These are phyloP conservation scores for Penicillium paradoxum DNA, from an alignment of 495 filamentous ascomycete genomes.

Conservation along the genomic window DNA sequence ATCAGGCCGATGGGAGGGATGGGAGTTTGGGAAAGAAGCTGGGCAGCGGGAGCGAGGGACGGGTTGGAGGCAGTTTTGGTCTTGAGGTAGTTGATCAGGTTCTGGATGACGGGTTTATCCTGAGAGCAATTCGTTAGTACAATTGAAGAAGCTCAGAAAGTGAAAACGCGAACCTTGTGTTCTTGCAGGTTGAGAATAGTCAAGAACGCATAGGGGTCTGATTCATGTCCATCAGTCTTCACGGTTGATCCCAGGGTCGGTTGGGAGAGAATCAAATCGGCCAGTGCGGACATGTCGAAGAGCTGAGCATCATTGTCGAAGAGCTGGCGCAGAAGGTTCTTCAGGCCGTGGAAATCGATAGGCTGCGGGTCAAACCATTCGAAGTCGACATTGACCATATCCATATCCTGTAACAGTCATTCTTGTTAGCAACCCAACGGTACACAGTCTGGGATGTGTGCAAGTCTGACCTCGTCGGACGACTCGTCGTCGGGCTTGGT, in stretches of 20 bases:
- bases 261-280: slow-evolving; percentile 86
- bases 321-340: slow-evolving; percentile 86
- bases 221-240: slow-evolving; percentile 90
- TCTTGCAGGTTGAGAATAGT: slow-evolving; percentile 81
- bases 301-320: slow-evolving; percentile 81
- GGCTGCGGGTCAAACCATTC: slow-evolving; percentile 96
- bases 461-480: slow-evolving; percentile 39
- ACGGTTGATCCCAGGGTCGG: slow-evolving; percentile 87
- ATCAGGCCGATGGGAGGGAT: slow-evolving; percentile 70
- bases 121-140: slow-evolving; percentile 22
- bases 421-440: background rate
- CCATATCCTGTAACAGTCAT: slow-evolving; percentile 57
- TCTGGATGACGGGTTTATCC: slow-evolving; percentile 63
- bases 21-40: slow-evolving; percentile 50
- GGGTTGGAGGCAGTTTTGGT: slow-evolving; percentile 52
- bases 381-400: slow-evolving; percentile 94
- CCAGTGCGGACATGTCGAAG: slow-evolving; percentile 79
- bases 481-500: slow-evolving; percentile 29
- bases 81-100: slow-evolving; percentile 66
- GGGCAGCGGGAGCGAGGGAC: slow-evolving; percentile 47
- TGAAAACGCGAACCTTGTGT: slow-evolving; percentile 49
- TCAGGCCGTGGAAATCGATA: slow-evolving; percentile 92
- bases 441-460: background rate
- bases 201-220: slow-evolving; percentile 91
- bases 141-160: background rate